Evolutionary conservation across 2,329 filamentous ascomycete species (phyloP).

Genomic region (Alternaria sp.): DNA sequence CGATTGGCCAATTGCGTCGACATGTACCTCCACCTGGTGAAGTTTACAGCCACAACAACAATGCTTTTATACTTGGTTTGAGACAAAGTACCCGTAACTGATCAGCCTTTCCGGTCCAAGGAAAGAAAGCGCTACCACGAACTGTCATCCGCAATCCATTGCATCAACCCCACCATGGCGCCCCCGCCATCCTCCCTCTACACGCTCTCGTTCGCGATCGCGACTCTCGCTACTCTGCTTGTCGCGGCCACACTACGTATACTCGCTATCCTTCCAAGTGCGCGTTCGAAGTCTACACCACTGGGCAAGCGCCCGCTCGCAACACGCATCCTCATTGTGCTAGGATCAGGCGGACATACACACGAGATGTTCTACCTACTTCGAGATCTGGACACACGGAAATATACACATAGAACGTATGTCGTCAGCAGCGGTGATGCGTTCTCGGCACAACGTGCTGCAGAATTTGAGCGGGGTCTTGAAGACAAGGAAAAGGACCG

Average conservation of each 20-base stretch:
- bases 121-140: background rate
- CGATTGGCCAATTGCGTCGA: slow-evolving; percentile 16
- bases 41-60: background rate
- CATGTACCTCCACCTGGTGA: slow-evolving; percentile 14
- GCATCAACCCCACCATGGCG: slow-evolving; percentile 27
- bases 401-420: slow-evolving; percentile 76
- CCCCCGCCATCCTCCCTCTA: slow-evolving; percentile 32
- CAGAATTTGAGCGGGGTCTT: slow-evolving; percentile 66
- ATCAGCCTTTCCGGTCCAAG: background rate
- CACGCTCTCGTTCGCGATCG: slow-evolving; percentile 42
- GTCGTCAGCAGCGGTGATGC: slow-evolving; percentile 78
- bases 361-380: slow-evolving; percentile 93
- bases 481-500: slow-evolving; percentile 30
- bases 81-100: background rate
- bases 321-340: slow-evolving; percentile 76
- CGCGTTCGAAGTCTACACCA: slow-evolving; percentile 32
- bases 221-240: slow-evolving; percentile 47
- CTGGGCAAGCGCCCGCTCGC: slow-evolving; percentile 45
- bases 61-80: background rate
- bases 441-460: slow-evolving; percentile 71
- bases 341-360: slow-evolving; percentile 94
- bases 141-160: background rate
- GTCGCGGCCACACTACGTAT: slow-evolving; percentile 51
- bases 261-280: slow-evolving; percentile 51
- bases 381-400: slow-evolving; percentile 59